These are phyloP conservation scores for Alternaria ethzedia DNA, from an alignment of 2,329 filamentous ascomycete genomes.

Conservation along the genomic window DNA sequence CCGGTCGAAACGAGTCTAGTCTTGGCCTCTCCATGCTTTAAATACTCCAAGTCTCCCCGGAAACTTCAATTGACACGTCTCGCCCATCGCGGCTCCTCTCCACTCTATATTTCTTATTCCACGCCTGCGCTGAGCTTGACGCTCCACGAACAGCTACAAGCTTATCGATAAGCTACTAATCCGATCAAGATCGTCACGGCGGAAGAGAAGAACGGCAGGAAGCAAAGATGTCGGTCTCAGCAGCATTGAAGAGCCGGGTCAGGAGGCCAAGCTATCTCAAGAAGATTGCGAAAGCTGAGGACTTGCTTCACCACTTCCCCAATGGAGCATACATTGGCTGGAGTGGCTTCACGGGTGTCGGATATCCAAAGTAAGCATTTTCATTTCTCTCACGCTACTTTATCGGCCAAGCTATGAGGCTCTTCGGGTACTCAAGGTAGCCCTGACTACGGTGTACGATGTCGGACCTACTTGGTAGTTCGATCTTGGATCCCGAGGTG, in stretches of 20 bases:
- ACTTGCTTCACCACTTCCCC: conserved; percentile 81
- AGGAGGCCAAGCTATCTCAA: conserved; percentile 77
- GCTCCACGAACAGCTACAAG: not conserved
- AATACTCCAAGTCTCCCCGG: conserved; percentile 10
- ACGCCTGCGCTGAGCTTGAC: conserved; percentile 2
- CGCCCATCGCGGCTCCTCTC: conserved; percentile 16
- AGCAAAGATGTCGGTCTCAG: conserved; percentile 63
- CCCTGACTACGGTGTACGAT: not conserved
- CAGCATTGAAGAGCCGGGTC: conserved; percentile 76
- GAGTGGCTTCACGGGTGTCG: conserved; percentile 90
- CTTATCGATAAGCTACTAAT: conserved; percentile 17
- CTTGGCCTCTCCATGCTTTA: conserved; percentile 11
- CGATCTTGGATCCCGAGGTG: conserved; percentile 28
- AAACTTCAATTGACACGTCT: not conserved
- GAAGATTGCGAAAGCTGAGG: conserved; percentile 80
- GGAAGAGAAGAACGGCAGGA: not conserved
- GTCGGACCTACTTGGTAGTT: conserved; percentile 11
- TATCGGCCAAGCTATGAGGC: not conserved
- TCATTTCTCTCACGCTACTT: not conserved
- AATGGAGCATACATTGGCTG: conserved; percentile 87
- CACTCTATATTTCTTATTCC: conserved; percentile 6
- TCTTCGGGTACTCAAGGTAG: not conserved
- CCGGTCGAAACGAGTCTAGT: conserved; percentile 14
- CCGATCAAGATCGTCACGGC: not conserved
- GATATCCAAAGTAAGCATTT: conserved; percentile 77